Percentiles rank a stretch among this genome's conserved stretches.
Evolutionary conservation across 192 early-diverging fungal genomes (phyloP).

Genomic region (Coemansia sp.): DNA sequence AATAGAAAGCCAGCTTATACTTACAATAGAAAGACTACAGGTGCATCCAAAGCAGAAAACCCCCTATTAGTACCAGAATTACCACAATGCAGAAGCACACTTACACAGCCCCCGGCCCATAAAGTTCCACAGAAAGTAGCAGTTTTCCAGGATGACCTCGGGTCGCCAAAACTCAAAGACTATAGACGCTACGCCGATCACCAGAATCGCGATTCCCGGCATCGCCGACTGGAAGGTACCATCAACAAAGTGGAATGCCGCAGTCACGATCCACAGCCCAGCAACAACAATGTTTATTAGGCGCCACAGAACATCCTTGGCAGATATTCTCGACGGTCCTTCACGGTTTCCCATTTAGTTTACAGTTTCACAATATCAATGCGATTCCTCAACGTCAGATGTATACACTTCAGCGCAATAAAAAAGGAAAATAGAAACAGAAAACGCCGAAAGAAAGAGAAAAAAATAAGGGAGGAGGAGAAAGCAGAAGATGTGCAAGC

Average conservation of each 20-base stretch:
- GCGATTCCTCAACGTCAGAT: background rate
- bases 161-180: constrained; percentile 48
- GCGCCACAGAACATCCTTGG: constrained; percentile 36
- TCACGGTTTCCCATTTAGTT: background rate
- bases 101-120: constrained; percentile 51
- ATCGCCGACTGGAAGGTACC: constrained; percentile 36
- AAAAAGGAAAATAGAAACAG: background rate
- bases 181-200: constrained; percentile 34
- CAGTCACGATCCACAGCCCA: constrained; percentile 45
- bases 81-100: constrained; percentile 2
- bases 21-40: constrained; percentile 45
- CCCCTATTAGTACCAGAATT: background rate
- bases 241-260: constrained; percentile 40
- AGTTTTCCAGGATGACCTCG: constrained; percentile 33
- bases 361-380: background rate
- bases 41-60: background rate
- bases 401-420: constrained; percentile 1
- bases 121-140: constrained; percentile 53
- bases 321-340: constrained; percentile 1
- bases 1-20: constrained; percentile 2
- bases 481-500: constrained; percentile 4
- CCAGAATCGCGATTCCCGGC: constrained; percentile 37
- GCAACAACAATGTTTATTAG: constrained; percentile 41
- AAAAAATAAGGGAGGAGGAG: background rate
- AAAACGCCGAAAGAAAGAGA: background rate